Conservation (phyloP, 2,329 filamentous ascomycete species). For the Pseudocercospora fijiensis region DNA sequence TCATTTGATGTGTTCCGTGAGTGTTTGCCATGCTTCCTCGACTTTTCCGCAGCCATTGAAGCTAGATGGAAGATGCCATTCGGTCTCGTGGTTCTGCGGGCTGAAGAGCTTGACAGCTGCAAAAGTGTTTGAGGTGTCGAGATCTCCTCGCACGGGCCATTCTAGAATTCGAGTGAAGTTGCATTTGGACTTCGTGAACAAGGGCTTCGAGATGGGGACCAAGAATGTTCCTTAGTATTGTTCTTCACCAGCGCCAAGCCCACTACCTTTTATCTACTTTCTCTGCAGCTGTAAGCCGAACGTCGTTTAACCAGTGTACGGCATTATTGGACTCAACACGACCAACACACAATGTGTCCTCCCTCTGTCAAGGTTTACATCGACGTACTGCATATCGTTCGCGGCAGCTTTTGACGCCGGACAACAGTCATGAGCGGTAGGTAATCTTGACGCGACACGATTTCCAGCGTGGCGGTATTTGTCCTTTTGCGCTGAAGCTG, state of each 20-base stretch:
- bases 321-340: slow-evolving; percentile 11
- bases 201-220: slow-evolving; percentile 20
- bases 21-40: slow-evolving; percentile 23
- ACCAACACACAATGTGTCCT: slow-evolving; percentile 32
- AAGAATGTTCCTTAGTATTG: slow-evolving; percentile 37
- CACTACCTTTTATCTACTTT: slow-evolving; percentile 21
- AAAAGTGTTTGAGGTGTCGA: slow-evolving; percentile 10
- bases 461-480: neutral
- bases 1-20: slow-evolving; percentile 20
- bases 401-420: slow-evolving; percentile 28
- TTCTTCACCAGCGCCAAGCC: slow-evolving; percentile 29
- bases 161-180: slow-evolving; percentile 21
- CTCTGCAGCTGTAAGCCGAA: slow-evolving; percentile 5
- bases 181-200: slow-evolving; percentile 13
- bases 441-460: neutral
- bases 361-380: slow-evolving; percentile 29
- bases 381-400: slow-evolving; percentile 31
- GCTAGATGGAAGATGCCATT: slow-evolving; percentile 12
- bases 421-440: neutral
- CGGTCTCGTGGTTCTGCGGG: neutral
- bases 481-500: neutral
- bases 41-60: slow-evolving; percentile 20
- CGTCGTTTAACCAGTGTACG: neutral
- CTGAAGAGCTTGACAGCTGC: neutral
- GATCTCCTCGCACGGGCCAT: slow-evolving; percentile 21